phyloP scores from a whole-genome alignment of 2,329 filamentous ascomycete species.

The Fusarium beomiforme region DNA sequence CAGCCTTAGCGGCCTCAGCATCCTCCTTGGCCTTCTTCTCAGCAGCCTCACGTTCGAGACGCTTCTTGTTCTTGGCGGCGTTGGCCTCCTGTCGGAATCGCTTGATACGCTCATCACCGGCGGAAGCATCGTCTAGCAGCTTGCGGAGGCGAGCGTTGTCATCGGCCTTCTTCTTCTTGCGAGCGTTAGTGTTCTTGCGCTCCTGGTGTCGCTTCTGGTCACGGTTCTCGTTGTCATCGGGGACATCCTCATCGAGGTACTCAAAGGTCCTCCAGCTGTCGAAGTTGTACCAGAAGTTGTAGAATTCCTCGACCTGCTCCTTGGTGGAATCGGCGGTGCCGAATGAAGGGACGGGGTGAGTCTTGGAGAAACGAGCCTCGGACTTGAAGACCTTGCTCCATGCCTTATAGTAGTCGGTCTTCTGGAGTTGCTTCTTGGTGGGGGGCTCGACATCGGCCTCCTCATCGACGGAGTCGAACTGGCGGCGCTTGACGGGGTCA shows the following conservation, averaged over 20 bases:
- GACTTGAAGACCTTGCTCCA: slow-evolving; percentile 92
- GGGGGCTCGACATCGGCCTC: slow-evolving; percentile 92
- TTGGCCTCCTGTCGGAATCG: slow-evolving; percentile 92
- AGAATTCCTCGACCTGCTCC: slow-evolving; percentile 93
- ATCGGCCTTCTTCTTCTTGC: slow-evolving; percentile 99
- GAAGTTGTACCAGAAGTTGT: slow-evolving; percentile 99
- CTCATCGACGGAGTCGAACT: slow-evolving; percentile 97
- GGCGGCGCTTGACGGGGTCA: slow-evolving; percentile 90
- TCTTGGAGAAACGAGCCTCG: slow-evolving; percentile 92
- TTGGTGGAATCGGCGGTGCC: slow-evolving; percentile 86
- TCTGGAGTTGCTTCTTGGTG: slow-evolving; percentile 86
- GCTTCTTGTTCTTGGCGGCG: slow-evolving; percentile 96
- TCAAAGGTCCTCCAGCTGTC: slow-evolving; percentile 98
- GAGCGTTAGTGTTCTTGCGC: slow-evolving; percentile 96
- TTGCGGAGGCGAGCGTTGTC: slow-evolving; percentile 91
- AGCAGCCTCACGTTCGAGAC: slow-evolving; percentile 87
- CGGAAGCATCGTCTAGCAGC: slow-evolving; percentile 86
- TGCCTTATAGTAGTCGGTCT: slow-evolving; percentile 93
- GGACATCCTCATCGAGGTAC: slow-evolving; percentile 98
- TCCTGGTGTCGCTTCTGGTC: slow-evolving; percentile 99
- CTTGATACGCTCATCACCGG: slow-evolving; percentile 95
- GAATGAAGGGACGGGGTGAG: slow-evolving; percentile 86
- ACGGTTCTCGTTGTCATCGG: slow-evolving; percentile 98
- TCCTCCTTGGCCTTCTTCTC: slow-evolving; percentile 89
- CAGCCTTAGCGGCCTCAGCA: slow-evolving; percentile 82